These are phyloP conservation scores for Tolypocladium nubicola DNA, from an alignment of 2,329 filamentous ascomycete species.

Conservation along the genomic window DNA sequence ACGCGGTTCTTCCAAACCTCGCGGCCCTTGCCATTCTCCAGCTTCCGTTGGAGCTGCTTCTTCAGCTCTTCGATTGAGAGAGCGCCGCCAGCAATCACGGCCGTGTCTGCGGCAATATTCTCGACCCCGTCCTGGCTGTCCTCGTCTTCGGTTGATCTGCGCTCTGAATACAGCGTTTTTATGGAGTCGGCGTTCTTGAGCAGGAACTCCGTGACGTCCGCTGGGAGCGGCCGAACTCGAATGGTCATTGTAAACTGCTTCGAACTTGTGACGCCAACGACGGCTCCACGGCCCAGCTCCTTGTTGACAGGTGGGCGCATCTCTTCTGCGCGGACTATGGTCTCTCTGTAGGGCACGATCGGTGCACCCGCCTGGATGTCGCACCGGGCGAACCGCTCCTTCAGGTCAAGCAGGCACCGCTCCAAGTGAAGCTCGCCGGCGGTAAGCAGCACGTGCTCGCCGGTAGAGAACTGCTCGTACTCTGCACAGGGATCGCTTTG, in stretches of 20 bases:
- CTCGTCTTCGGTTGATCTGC: slow-evolving; percentile 30
- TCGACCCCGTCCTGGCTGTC: slow-evolving; percentile 17
- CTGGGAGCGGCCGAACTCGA: slow-evolving; percentile 68
- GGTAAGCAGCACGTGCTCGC: slow-evolving; percentile 89
- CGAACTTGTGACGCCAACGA: slow-evolving; percentile 66
- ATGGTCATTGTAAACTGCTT: slow-evolving; percentile 75
- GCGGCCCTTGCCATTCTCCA: slow-evolving; percentile 61
- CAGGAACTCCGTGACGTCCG: slow-evolving; percentile 73
- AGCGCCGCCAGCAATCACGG: slow-evolving; percentile 47
- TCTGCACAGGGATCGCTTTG: slow-evolving; percentile 93
- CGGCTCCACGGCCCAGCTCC: slow-evolving; percentile 73
- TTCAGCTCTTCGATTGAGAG: slow-evolving; percentile 70
- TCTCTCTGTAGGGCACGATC: slow-evolving; percentile 93
- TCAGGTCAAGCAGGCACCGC: slow-evolving; percentile 82
- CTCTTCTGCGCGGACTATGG: slow-evolving; percentile 76
- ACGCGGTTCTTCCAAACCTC: slow-evolving; percentile 68
- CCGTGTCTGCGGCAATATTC: slow-evolving; percentile 41
- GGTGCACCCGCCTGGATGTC: slow-evolving; percentile 90
- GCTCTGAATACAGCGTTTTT: slow-evolving; percentile 67
- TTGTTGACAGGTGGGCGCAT: slow-evolving; percentile 85
- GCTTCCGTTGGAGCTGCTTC: slow-evolving; percentile 54
- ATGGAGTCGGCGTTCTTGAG: slow-evolving; percentile 70
- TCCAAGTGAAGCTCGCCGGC: slow-evolving; percentile 93
- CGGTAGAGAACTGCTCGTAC: slow-evolving; percentile 86
- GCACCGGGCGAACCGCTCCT: slow-evolving; percentile 85